These are phyloP conservation scores for Rhynchospora pubera DNA, from an alignment of 176 grass and related monocot genomes.

Conservation along the genomic window DNA sequence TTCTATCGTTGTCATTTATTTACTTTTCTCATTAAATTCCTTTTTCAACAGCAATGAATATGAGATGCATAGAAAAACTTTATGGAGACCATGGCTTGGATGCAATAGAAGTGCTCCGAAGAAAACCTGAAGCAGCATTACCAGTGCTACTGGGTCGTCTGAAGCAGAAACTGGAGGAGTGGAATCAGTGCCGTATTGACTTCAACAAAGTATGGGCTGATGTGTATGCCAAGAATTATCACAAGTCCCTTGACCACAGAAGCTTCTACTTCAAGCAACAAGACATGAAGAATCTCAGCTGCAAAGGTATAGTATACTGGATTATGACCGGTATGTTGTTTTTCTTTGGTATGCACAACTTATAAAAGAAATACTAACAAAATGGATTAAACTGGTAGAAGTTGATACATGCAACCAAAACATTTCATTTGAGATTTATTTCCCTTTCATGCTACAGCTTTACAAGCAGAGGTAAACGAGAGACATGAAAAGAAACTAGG, in stretches of 20 bases:
- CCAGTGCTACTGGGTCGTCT: conserved; percentile 80
- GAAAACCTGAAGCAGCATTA: conserved; percentile 69
- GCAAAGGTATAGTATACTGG: conserved; percentile 55
- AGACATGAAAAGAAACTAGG: conserved; percentile 58
- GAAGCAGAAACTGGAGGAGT: conserved; percentile 94
- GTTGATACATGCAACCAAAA: background rate
- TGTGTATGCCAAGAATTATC: conserved; percentile 97
- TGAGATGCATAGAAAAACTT: conserved; percentile 83
- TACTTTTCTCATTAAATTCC: conserved; percentile 1
- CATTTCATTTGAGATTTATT: background rate
- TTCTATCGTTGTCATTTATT: conserved; percentile 9
- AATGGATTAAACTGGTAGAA: background rate
- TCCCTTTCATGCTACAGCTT: conserved; percentile 26
- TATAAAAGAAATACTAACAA: background rate
- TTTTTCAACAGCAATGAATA: conserved; percentile 54
- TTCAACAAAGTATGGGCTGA: conserved; percentile 99
- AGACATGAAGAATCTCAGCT: conserved; percentile 88
- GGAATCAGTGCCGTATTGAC: conserved; percentile 79
- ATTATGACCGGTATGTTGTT: background rate
- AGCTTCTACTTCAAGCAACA: conserved; percentile 99
- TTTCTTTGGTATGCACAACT: background rate
- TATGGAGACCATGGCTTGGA: conserved; percentile 97
- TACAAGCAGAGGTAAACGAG: conserved; percentile 63
- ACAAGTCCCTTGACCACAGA: conserved; percentile 95
- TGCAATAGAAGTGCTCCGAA: conserved; percentile 86